Evolutionary conservation across 257 asterid species (phyloP), one percentile per base, ranked within the genome.

Genomic region (Ophiorrhiza pumila): DNA sequence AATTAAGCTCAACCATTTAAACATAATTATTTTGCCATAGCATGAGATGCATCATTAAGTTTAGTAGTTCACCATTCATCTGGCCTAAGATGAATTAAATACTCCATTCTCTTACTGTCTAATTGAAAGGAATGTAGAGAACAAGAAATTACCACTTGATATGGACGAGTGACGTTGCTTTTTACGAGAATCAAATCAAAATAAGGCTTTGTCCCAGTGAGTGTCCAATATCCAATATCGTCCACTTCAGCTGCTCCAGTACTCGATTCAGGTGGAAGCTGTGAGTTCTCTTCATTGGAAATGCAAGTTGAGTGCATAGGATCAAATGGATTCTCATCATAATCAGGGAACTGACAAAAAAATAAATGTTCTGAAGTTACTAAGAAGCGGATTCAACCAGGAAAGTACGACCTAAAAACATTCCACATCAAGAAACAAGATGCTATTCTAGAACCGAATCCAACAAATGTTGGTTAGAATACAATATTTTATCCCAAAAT

Each of bases 201-300:
- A 53, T 68, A 74, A 0, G 77, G 84, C 68, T 68, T 66, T 46
- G 70, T 71, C 67, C 71, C 80, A 2, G 84, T 68, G 64, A 86
- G 78, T 49, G 80, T 66, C 72, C 69, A 66, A 45, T 65, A 63
- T 7, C 42, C 78, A 34, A 66, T 79, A 4, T 64, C 70, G 34
- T 76, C 80, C 47, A 17, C 53, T 47, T 60, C 71, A 52, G 70
- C 43, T 49, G 56, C 17, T 60, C 34, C 47, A 22, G 62, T 17
- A 25, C 4, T 15, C 37, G 34, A 14, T 27, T 15, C 56, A 55
- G 68, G n/a, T 41, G 25, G 31, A 45, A 41, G 29, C 41, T 58
- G 50, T 29, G 63, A 5, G 34, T 29, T 20, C 39, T 74, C 59
- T 22, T 6, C 47, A 27, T n/a, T 25, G 20, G 41, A 4, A 11